Evolutionary conservation across 805 yeast genomes (phyloP), one percentile per base, ranked within the genome.

Genomic region (Jamesozyma gamospora): DNA sequence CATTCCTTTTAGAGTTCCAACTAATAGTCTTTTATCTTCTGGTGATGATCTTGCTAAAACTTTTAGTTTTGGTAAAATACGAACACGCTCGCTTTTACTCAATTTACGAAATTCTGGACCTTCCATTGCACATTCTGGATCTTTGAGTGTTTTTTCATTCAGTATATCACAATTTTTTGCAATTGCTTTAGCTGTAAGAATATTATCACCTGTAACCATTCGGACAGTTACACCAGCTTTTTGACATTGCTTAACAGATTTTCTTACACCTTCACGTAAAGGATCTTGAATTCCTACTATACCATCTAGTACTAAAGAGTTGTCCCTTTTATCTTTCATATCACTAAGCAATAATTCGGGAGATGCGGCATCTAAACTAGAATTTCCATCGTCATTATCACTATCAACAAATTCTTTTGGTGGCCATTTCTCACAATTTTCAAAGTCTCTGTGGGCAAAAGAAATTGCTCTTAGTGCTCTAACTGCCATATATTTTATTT

Each of bases 201-300:
- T 60, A 56, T 90, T 90, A 61, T 92, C 99, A 61, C 99, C 99
- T 16, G 99, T 92, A 34, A 92, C 96, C 98, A 92, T 92, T 50
- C 96, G 73, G 15, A 92, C 97, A 18, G 82, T 74, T 18, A 92
- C 97, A 42, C 98, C 97, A 1, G 98, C 97, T 27, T 67, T 67
- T 50, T 76, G 79, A 65, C 98, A 92, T 55, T 82, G 81, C 30
- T 70, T 67, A 24, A 92, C 95, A 1, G 98, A 95, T 32, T 80
- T 78, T n/a, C 77, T 71, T 9, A 92, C 97, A 46, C 96, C 96
- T 4, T 72, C 74, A 51, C 96, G 79, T 43, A 92, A 69, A 0
- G 98, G 98, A 64, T 92, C 98, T 65, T 86, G 90, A 53, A 92
- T 85, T 47, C 97, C 99, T 31, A 88, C 87, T 32, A 90, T 64